Evolutionary conservation across 225 moss, liverwort and hornwort genomes (phyloP).

Genomic region (Takakia lepidozioides): DNA sequence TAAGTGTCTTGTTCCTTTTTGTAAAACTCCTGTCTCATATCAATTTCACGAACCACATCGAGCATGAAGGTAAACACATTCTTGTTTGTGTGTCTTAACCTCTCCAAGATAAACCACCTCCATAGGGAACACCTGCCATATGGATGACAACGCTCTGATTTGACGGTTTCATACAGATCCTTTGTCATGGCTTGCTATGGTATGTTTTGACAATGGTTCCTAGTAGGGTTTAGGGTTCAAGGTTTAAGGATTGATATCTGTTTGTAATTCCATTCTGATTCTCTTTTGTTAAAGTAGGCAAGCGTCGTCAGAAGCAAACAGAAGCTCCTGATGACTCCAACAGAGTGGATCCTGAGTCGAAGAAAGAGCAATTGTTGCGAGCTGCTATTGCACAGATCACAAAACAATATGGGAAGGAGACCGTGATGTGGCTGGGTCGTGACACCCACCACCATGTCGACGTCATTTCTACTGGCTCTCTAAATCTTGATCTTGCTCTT

Average conservation of each 20-base stretch:
- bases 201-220: not conserved
- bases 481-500: conserved; percentile 68
- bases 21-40: no score
- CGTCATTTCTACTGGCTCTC: conserved; percentile 64
- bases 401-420: conserved; percentile 60
- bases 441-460: conserved; percentile 40
- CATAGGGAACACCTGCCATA: not conserved
- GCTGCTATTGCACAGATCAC: conserved; percentile 60
- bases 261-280: not conserved
- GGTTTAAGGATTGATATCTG: not conserved
- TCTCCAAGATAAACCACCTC: no score
- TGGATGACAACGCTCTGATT: not conserved
- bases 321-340: conserved; percentile 27
- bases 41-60: no score
- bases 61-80: no score
- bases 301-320: conserved; percentile 28
- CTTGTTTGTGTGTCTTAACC: no score
- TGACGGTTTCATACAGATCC: not conserved
- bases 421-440: conserved; percentile 82
- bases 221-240: conserved; percentile 21
- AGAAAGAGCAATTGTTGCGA: conserved; percentile 38
- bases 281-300: conserved; percentile 19
- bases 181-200: not conserved
- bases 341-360: conserved; percentile 19
- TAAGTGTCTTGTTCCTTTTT: not conserved